Conservation (phyloP, 768 basidiomycete genomes). For the Boletus sensibilis region DNA sequence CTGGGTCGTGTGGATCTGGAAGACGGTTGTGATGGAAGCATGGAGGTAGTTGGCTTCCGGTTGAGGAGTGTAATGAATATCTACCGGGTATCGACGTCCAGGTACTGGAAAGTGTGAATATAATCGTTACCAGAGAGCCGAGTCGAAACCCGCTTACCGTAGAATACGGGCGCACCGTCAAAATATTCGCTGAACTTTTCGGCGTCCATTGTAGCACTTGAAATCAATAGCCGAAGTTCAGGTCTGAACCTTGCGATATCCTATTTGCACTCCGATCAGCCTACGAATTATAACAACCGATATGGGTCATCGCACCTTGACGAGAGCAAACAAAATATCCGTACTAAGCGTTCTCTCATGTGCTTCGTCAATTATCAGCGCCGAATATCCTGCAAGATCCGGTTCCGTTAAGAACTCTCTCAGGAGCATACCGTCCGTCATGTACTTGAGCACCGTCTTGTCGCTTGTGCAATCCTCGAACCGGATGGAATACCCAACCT, state of each 20-base stretch:
- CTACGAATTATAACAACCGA: conserved; percentile 10
- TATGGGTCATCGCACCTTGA: conserved; percentile 73
- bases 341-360: conserved; percentile 98
- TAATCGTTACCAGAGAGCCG: not conserved
- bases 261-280: conserved; percentile 42
- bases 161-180: conserved; percentile 93
- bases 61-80: conserved; percentile 98
- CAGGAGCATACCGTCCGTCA: conserved; percentile 99
- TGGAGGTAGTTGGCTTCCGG: conserved; percentile 99
- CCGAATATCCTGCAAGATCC: conserved; percentile 91
- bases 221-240: conserved; percentile 89
- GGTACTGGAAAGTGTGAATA: conserved; percentile 59
- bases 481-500: conserved; percentile 99
- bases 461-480: conserved; percentile 99
- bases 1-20: conserved; percentile 99
- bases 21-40: conserved; percentile 96
- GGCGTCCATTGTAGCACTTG: conserved; percentile 95
- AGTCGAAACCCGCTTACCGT: conserved; percentile 51
- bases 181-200: conserved; percentile 99
- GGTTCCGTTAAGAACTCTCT: conserved; percentile 98
- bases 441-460: conserved; percentile 98
- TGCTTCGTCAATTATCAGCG: conserved; percentile 96
- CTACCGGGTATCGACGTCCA: conserved; percentile 95
- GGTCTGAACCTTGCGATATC: conserved; percentile 97
- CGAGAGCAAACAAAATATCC: conserved; percentile 96